Evolutionary conservation across 495 filamentous ascomycete species (phyloP), one percentile per base, ranked within the genome.

Genomic region (Hypomontagnella submonticulosa): DNA sequence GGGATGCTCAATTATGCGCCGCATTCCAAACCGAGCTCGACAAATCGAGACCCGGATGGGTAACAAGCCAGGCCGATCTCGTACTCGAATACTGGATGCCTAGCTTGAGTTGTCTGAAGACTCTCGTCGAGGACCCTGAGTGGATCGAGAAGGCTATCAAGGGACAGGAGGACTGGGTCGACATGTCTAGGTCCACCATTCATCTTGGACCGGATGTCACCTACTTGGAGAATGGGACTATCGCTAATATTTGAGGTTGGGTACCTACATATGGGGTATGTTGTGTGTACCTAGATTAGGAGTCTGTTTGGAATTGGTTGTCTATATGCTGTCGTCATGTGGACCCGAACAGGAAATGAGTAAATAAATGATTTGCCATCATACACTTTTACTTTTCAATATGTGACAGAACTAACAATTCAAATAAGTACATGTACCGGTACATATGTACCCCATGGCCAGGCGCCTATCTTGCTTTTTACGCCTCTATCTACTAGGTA

Each of bases 31-130:
- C 34, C 20, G 23, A 41, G 3, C 15, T 66, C 19, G 18, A 54
- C 4, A 54, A 54, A 11, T 33, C 49, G 10, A 32, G 33, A 23
- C 62, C 55, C 4, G 23, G 19, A 8, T 66, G 62, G 62, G 54
- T 54, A 12, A 13, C 59, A 13, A 59, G 62, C 55, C 20, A 49
- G 38, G 62, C 62, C 20, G 62, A 66, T 16, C 11, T 66, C 18
- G 56, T 58, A 11, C 19, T 66, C 48, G 62, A 66, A 41, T 66
- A 59, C 36, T 55, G 43, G 34, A 11, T 66, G 27, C 55, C 62
- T 16, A 30, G 36, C 42, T 8, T 60, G 34, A 23, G 12, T 10
- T 53, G 49, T n/a, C 27, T 60, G 6, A 20, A 36, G 40, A 49
- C 49, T 6, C 55, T 66, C 8, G 7, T 55, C 13, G 4, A 20